A percentile compares a stretch with the other conserved stretches of the same genome.
phyloP scores from a whole-genome alignment of 768 basidiomycete species.

The Suillus americanus region DNA sequence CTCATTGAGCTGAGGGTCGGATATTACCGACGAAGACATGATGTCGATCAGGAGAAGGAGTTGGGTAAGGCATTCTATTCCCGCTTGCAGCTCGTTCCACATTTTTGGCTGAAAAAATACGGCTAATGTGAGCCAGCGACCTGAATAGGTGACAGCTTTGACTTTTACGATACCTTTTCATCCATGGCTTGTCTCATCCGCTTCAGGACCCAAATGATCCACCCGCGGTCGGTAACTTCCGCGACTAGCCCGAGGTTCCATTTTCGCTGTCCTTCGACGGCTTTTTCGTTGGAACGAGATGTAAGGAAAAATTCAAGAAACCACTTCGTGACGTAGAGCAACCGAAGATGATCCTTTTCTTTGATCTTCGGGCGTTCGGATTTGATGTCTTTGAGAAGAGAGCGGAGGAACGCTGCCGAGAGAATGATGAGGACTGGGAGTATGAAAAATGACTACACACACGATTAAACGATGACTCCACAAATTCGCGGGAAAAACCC shows the following conservation, averaged over 20 bases:
- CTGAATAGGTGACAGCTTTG: constrained; percentile 8
- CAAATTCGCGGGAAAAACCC: constrained; percentile 66
- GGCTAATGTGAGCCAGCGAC: constrained; percentile 10
- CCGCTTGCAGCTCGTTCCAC: constrained; percentile 94
- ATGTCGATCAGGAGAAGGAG: constrained; percentile 84
- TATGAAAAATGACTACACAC: constrained; percentile 32
- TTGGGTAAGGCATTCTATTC: constrained; percentile 92
- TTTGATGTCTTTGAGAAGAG: constrained; percentile 88
- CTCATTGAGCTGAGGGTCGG: constrained; percentile 52
- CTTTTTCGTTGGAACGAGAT: constrained; percentile 39
- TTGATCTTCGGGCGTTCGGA: constrained; percentile 89
- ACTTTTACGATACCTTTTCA: constrained; percentile 65
- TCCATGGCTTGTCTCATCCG: constrained; percentile 89
- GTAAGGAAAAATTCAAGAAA: constrained; percentile 87
- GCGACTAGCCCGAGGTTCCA: constrained; percentile 77
- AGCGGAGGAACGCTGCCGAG: constrained; percentile 76
- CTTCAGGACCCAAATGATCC: constrained; percentile 88
- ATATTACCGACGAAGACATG: constrained; percentile 59
- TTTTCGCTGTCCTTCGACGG: constrained; percentile 27
- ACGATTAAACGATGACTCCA: constrained; percentile 90
- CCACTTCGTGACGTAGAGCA: constrained; percentile 88
- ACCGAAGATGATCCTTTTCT: constrained; percentile 91
- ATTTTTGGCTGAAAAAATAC: constrained; percentile 67
- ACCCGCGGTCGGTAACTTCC: constrained; percentile 82
- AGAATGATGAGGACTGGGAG: constrained; percentile 17